These are phyloP conservation scores for Geotrichum australiense DNA, from an alignment of 1,139 yeast genomes.

Conservation along the genomic window DNA sequence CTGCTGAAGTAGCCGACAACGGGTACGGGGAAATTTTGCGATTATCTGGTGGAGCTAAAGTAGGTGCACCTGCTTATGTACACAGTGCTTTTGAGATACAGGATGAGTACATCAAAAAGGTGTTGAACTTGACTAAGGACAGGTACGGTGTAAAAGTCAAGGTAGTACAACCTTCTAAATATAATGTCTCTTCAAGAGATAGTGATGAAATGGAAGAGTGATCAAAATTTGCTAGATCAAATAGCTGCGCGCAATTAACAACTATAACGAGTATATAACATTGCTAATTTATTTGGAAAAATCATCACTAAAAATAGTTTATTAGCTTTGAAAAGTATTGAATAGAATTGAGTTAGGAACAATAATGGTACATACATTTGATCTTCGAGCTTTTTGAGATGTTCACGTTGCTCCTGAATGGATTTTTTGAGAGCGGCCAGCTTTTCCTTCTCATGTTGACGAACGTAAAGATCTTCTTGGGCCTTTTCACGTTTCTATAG, in stretches of 20 bases:
- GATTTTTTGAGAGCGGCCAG: constrained; percentile 42
- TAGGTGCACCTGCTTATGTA: constrained; percentile 74
- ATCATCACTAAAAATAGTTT: constrained; percentile 6
- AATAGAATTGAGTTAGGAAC: too few relatives aligned
- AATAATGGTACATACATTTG: constrained; percentile 25
- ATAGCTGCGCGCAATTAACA: neutral
- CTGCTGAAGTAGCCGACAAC: constrained; percentile 37
- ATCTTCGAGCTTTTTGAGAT: constrained; percentile 27
- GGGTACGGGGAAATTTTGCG: constrained; percentile 59
- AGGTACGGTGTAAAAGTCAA: constrained; percentile 28
- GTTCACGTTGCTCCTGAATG: constrained; percentile 44
- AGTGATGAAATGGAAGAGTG: constrained; percentile 14
- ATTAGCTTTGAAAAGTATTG: too few relatives aligned
- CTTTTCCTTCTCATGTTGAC: constrained; percentile 57
- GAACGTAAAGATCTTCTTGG: constrained; percentile 57
- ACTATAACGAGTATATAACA: neutral
- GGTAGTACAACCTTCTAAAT: constrained; percentile 28
- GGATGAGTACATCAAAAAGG: constrained; percentile 27
- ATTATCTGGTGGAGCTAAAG: constrained; percentile 68
- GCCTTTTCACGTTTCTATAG: constrained; percentile 60
- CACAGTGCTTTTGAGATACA: constrained; percentile 51
- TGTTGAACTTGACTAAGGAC: constrained; percentile 25
- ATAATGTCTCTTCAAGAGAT: constrained; percentile 11
- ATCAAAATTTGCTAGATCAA: neutral
- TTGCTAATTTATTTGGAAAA: constrained; percentile 7